Evolutionary conservation across 805 yeast genomes (phyloP).

Genomic region (Spathaspora passalidarum): DNA sequence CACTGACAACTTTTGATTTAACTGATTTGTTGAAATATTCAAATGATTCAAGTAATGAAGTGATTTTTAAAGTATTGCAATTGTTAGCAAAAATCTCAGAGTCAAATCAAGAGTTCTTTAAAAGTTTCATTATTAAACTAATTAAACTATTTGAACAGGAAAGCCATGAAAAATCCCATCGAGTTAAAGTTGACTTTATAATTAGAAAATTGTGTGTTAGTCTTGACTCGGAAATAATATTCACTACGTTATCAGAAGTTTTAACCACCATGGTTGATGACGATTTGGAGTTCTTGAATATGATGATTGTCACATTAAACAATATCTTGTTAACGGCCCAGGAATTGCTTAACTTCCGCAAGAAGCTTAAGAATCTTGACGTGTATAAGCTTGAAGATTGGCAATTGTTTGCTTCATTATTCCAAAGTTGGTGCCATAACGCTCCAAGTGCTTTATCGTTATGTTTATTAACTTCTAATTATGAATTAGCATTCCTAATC

Average conservation of each 20-base stretch:
- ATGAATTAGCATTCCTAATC: slow-evolving; percentile 82
- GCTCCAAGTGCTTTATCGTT: slow-evolving; percentile 85
- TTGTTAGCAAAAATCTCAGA: slow-evolving; percentile 73
- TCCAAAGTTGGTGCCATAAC: slow-evolving; percentile 89
- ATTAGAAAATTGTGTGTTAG: slow-evolving; percentile 80
- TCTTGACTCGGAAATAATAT: slow-evolving; percentile 78
- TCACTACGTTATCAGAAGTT: slow-evolving; percentile 74
- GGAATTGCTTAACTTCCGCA: slow-evolving; percentile 69
- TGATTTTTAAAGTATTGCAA: slow-evolving; percentile 69
- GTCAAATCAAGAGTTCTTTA: slow-evolving; percentile 72
- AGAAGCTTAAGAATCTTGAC: slow-evolving; percentile 58
- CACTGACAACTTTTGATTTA: slow-evolving; percentile 44
- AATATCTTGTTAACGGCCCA: slow-evolving; percentile 84
- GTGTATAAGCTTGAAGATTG: slow-evolving; percentile 54
- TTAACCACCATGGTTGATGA: slow-evolving; percentile 31
- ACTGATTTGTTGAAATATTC: slow-evolving; percentile 73
- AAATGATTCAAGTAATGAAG: slow-evolving; percentile 69
- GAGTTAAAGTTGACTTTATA: slow-evolving; percentile 66
- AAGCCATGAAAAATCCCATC: slow-evolving; percentile 31
- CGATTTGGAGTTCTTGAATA: slow-evolving; percentile 66
- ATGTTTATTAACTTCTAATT: slow-evolving; percentile 82
- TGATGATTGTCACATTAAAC: slow-evolving; percentile 83
- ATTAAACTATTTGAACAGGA: slow-evolving; percentile 70
- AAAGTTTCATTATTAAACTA: slow-evolving; percentile 69
- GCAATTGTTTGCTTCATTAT: slow-evolving; percentile 68